Conservation (phyloP, 345 rosid genomes). For the Melaleuca quinquenervia region DNA sequence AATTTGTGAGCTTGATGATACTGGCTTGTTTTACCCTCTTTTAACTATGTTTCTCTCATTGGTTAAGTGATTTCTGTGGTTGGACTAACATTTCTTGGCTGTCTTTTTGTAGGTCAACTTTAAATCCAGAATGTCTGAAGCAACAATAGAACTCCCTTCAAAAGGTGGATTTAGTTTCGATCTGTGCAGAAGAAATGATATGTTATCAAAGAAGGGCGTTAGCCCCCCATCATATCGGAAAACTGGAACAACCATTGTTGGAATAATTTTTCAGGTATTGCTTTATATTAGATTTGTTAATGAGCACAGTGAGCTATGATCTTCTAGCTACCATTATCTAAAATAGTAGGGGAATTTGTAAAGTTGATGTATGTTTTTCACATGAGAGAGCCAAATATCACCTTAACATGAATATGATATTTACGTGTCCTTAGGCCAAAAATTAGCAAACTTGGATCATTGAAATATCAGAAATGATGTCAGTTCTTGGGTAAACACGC, state of each 20-base stretch:
- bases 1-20: background rate
- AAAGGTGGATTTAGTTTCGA: constrained; percentile 84
- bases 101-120: background rate
- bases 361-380: background rate
- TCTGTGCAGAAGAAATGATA: constrained; percentile 73
- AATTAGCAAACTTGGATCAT: background rate
- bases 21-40: background rate
- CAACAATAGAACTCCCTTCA: constrained; percentile 32
- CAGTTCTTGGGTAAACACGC: background rate
- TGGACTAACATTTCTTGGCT: background rate
- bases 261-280: constrained; percentile 57
- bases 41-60: background rate
- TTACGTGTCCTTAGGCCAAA: background rate
- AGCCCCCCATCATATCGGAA: constrained; percentile 56
- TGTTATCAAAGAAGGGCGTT: constrained; percentile 55
- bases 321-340: background rate
- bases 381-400: background rate
- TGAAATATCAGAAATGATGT: background rate
- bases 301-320: background rate
- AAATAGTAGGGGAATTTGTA: background rate
- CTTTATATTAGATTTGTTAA: background rate
- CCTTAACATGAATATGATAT: background rate
- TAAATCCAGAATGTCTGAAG: constrained; percentile 31
- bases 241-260: constrained; percentile 96
- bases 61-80: background rate